phyloP scores from a whole-genome alignment of 2,329 filamentous ascomycete genomes.

The Monilinia laxa region DNA sequence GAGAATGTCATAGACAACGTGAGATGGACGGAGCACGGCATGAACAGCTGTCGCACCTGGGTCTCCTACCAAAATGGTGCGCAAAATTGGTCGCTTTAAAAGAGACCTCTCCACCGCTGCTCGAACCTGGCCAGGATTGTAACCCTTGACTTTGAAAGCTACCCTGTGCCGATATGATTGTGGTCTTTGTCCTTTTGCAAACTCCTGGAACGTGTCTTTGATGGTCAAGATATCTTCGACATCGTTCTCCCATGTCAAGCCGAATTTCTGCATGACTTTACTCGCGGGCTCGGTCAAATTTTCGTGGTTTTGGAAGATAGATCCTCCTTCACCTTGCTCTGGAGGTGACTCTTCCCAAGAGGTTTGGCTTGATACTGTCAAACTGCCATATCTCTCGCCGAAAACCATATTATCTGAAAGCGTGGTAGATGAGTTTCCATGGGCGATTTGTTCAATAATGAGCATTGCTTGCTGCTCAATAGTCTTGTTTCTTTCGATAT shows the following conservation, averaged over 20 bases:
- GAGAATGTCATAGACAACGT: neutral
- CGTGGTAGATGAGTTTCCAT: neutral
- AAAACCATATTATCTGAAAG: neutral
- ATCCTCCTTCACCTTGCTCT: too few species aligned
- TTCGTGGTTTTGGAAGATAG: neutral
- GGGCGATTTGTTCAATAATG: neutral
- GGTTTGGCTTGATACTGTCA: neutral
- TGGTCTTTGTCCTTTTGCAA: constrained; percentile 7
- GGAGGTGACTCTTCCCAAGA: neutral
- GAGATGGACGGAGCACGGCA: neutral
- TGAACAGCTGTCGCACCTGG: neutral
- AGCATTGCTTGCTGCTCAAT: constrained; percentile 3
- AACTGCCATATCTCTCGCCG: too few species aligned
- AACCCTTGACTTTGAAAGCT: constrained; percentile 2
- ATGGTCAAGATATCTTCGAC: constrained; percentile 9
- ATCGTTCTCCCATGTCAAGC: constrained; percentile 5
- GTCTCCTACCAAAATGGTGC: neutral
- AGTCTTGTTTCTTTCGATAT: neutral
- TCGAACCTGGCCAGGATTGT: neutral
- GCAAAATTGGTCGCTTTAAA: neutral
- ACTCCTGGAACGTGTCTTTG: constrained; percentile 5
- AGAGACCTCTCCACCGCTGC: neutral
- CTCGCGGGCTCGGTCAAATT: neutral
- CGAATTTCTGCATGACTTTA: neutral
- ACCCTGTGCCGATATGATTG: constrained; percentile 8